Conservation (phyloP, 2,329 filamentous ascomycete species). For the Paracoccidioides lutzii region DNA sequence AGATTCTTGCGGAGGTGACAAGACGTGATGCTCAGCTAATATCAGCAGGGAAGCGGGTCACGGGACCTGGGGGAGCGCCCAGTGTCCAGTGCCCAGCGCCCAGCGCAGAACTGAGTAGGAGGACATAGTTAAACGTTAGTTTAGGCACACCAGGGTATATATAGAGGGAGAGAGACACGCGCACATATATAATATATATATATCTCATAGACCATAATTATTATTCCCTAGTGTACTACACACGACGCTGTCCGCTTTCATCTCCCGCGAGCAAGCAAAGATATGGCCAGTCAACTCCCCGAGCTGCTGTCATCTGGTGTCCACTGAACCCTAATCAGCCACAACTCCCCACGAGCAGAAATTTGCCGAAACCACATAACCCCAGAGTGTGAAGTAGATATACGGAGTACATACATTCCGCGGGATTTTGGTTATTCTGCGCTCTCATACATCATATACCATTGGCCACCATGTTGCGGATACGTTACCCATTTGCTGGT, state of each 20-base stretch:
- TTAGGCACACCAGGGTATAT: too few species aligned
- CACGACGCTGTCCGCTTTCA: background rate
- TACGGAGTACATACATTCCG: background rate
- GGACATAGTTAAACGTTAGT: too few species aligned
- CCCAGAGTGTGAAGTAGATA: background rate
- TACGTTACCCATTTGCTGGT: constrained; percentile 84
- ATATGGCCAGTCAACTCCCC: background rate
- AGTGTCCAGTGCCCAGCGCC: too few species aligned
- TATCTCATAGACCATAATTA: background rate
- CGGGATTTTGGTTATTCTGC: background rate
- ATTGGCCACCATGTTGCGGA: constrained; percentile 49
- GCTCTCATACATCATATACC: background rate
- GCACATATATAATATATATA: background rate
- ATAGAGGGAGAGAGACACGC: too few species aligned
- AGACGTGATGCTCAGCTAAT: constrained; percentile 24
- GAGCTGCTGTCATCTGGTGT: background rate
- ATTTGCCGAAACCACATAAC: background rate
- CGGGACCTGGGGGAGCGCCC: constrained; percentile 10
- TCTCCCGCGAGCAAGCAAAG: background rate
- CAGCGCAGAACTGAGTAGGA: constrained; percentile 6
- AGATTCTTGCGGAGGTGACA: constrained; percentile 29
- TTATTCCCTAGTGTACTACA: background rate
- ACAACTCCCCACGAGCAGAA: background rate
- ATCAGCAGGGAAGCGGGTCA: constrained; percentile 8
- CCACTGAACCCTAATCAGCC: background rate